These are phyloP conservation scores for Phaeotremella skinneri DNA, from an alignment of 768 basidiomycete genomes.

Conservation along the genomic window DNA sequence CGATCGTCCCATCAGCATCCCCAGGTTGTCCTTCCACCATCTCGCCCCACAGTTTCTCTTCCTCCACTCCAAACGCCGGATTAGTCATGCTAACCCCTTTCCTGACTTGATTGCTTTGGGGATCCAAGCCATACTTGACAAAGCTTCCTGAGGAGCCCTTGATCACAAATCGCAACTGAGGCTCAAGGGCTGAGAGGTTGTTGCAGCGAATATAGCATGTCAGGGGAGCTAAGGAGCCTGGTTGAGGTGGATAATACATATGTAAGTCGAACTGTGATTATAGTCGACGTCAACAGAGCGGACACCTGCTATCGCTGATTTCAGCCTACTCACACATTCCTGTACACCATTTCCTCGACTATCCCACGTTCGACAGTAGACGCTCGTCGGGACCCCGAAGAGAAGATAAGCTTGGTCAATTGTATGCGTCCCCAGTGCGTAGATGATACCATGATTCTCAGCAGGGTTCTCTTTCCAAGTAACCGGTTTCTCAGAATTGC, in stretches of 20 bases:
- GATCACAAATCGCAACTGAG: slow-evolving; percentile 5
- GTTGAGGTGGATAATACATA: background rate
- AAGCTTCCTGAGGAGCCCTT: slow-evolving; percentile 11
- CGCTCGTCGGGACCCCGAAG: slow-evolving; percentile 9
- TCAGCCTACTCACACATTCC: slow-evolving; percentile 5
- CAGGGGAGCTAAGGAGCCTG: background rate
- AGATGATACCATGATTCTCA: slow-evolving; percentile 11
- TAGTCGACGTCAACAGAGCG: too few relatives aligned
- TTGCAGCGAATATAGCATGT: slow-evolving; percentile 2
- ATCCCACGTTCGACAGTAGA: slow-evolving; percentile 4
- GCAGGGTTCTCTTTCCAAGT: slow-evolving; percentile 3
- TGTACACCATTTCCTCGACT: slow-evolving; percentile 3
- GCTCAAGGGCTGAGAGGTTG: background rate
- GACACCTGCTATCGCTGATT: too few relatives aligned
- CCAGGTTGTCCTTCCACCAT: background rate
- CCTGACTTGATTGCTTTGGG: slow-evolving; percentile 12
- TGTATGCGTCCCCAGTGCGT: slow-evolving; percentile 15
- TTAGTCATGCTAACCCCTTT: slow-evolving; percentile 9
- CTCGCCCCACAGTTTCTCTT: slow-evolving; percentile 7
- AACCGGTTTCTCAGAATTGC: background rate
- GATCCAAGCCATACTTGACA: slow-evolving; percentile 19
- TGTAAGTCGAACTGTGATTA: background rate
- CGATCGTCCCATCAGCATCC: background rate
- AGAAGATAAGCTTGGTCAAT: slow-evolving; percentile 17
- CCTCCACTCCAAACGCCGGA: slow-evolving; percentile 14